These are phyloP conservation scores for Aspergillus affinis DNA, from an alignment of 495 filamentous ascomycete genomes.

Conservation along the genomic window DNA sequence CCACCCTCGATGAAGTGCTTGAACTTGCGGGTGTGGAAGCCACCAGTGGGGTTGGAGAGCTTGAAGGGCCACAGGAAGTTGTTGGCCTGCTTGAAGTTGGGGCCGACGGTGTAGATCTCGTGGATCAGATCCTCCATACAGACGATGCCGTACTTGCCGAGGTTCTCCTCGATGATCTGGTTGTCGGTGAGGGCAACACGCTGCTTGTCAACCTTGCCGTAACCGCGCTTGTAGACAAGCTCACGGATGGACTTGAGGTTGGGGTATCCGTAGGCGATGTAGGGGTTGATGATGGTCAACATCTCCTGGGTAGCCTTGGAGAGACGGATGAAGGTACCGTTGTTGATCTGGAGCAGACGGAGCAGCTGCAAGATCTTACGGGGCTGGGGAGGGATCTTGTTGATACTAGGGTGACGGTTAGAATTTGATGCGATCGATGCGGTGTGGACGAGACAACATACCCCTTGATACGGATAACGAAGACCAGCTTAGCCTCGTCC, in stretches of 20 bases:
- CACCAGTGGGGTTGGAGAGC: constrained; percentile 94
- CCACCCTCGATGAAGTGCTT: constrained; percentile 99
- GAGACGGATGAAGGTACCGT: constrained; percentile 94
- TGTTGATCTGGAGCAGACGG: constrained; percentile 99
- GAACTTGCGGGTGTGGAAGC: constrained; percentile 95
- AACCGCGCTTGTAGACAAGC: constrained; percentile 99
- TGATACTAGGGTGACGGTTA: constrained; percentile 71
- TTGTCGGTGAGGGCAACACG: constrained; percentile 96
- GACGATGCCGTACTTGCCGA: constrained; percentile 98
- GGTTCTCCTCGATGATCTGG: constrained; percentile 90
- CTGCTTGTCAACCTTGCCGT: constrained; percentile 96
- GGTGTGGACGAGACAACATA: constrained; percentile 31
- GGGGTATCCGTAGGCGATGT: constrained; percentile 98
- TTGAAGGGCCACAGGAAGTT: constrained; percentile 99
- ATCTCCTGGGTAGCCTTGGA: constrained; percentile 98
- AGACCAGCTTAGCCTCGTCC: constrained; percentile 94
- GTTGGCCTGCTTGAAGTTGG: constrained; percentile 99
- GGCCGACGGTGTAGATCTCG: constrained; percentile 97
- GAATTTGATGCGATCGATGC: constrained; percentile 14
- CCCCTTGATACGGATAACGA: constrained; percentile 99
- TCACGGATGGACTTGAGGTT: constrained; percentile 98
- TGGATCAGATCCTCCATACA: constrained; percentile 99
- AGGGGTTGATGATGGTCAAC: constrained; percentile 96
- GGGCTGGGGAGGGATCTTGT: constrained; percentile 99
- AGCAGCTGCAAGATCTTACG: constrained; percentile 99